phyloP scores from a whole-genome alignment of 495 filamentous ascomycete genomes.

The Xylaria cubensis region DNA sequence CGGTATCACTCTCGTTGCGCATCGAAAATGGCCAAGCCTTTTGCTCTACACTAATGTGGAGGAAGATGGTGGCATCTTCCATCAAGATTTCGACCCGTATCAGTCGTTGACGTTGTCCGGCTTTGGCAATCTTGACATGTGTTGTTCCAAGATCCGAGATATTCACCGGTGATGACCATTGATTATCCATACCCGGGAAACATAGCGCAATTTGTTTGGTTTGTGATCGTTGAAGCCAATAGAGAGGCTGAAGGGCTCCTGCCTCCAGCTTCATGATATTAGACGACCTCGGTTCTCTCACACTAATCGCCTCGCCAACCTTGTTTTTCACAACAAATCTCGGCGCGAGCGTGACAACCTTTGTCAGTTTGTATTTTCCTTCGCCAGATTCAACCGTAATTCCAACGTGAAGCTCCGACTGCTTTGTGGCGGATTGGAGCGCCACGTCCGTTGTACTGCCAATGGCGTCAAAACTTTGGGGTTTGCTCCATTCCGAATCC shows the following conservation, averaged over 20 bases:
- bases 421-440: constrained; percentile 71
- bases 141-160: constrained; percentile 91
- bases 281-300: constrained; percentile 87
- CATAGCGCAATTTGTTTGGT: constrained; percentile 91
- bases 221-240: constrained; percentile 79
- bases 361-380: constrained; percentile 97
- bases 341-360: constrained; percentile 91
- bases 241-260: constrained; percentile 78
- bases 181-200: constrained; percentile 93
- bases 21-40: constrained; percentile 99
- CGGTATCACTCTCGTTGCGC: constrained; percentile 94
- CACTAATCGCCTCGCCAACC: constrained; percentile 82
- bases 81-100: constrained; percentile 88
- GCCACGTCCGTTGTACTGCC: constrained; percentile 87
- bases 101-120: constrained; percentile 85
- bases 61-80: constrained; percentile 90
- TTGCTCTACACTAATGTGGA: constrained; percentile 86
- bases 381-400: constrained; percentile 87
- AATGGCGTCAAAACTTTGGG: constrained; percentile 98
- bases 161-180: constrained; percentile 98
- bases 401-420: constrained; percentile 87
- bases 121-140: constrained; percentile 91
- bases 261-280: constrained; percentile 76
- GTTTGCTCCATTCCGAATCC: constrained; percentile 93
- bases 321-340: constrained; percentile 95